These are phyloP conservation scores for Aureoboletus auriporus DNA, from an alignment of 768 basidiomycete genomes.

Conservation along the genomic window DNA sequence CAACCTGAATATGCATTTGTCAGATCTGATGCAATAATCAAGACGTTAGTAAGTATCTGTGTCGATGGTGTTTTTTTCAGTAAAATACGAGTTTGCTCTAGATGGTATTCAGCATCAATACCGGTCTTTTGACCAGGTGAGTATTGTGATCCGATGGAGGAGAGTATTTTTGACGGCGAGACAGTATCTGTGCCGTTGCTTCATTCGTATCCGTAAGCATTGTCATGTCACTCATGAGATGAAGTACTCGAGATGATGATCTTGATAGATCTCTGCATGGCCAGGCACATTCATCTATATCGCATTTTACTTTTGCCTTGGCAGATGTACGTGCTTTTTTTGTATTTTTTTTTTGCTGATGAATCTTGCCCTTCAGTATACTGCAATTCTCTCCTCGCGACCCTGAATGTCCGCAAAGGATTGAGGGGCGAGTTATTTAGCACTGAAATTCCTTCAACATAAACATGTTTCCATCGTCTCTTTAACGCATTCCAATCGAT, in stretches of 20 bases:
- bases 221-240: neutral
- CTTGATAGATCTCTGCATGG: slow-evolving; percentile 45
- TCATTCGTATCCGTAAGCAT: slow-evolving; percentile 50
- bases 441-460: slow-evolving; percentile 25
- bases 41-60: slow-evolving; percentile 31
- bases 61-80: neutral
- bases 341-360: neutral
- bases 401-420: slow-evolving; percentile 53
- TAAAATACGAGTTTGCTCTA: neutral
- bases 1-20: neutral
- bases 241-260: neutral
- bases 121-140: slow-evolving; percentile 28
- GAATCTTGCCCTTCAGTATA: slow-evolving; percentile 38
- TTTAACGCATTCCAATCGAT: slow-evolving; percentile 36
- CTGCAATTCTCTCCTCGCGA: slow-evolving; percentile 58
- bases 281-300: slow-evolving; percentile 57
- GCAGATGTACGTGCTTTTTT: slow-evolving; percentile 43
- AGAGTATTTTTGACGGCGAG: neutral
- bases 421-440: slow-evolving; percentile 31
- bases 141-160: neutral
- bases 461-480: neutral
- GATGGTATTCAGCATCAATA: slow-evolving; percentile 55
- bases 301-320: slow-evolving; percentile 60
- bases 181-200: slow-evolving; percentile 51
- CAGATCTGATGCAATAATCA: slow-evolving; percentile 54